Percentiles rank a stretch among this genome's conserved stretches.
These are phyloP conservation scores for Penicillium capsulatum DNA, from an alignment of 2,329 filamentous ascomycete genomes.

Conservation along the genomic window DNA sequence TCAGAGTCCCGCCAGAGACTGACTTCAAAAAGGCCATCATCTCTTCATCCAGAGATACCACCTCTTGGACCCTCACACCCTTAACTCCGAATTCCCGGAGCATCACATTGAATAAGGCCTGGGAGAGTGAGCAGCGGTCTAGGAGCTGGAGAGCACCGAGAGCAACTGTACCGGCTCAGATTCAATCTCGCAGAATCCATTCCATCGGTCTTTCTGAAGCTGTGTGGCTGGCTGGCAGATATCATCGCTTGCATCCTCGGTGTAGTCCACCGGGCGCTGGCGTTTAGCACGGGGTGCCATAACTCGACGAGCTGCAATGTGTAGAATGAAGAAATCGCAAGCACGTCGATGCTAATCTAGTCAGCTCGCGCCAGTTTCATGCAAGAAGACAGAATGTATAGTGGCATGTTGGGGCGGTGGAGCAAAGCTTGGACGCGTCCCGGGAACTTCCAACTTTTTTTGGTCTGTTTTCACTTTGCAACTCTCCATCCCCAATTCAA, in stretches of 20 bases:
- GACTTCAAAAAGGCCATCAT: constrained; percentile 62
- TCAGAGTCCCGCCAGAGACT: constrained; percentile 21
- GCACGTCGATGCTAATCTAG: background rate
- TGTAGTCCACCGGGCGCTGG: constrained; percentile 23
- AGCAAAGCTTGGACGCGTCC: constrained; percentile 26
- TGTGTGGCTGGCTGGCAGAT: constrained; percentile 30
- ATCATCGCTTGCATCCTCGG: constrained; percentile 22
- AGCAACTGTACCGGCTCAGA: constrained; percentile 66
- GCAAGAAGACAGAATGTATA: constrained; percentile 16
- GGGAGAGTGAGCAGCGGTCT: constrained; percentile 1
- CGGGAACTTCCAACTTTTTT: constrained; percentile 22
- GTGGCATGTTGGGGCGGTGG: constrained; percentile 16
- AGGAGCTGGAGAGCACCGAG: constrained; percentile 24
- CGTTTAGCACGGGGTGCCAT: constrained; percentile 33
- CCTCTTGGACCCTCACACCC: constrained; percentile 69
- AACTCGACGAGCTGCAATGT: background rate
- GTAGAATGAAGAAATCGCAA: background rate
- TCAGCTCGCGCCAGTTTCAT: no score
- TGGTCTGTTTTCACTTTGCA: constrained; percentile 6
- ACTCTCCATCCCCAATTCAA: constrained; percentile 3
- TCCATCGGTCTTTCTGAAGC: constrained; percentile 43
- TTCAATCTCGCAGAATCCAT: constrained; percentile 65
- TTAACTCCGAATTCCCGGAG: constrained; percentile 72
- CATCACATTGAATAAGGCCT: constrained; percentile 84
- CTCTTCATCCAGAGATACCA: constrained; percentile 67